A percentile compares a stretch with the other conserved stretches of the same genome.
Conservation (phyloP, 441 rosid species). For the Erodium moschatum region DNA sequence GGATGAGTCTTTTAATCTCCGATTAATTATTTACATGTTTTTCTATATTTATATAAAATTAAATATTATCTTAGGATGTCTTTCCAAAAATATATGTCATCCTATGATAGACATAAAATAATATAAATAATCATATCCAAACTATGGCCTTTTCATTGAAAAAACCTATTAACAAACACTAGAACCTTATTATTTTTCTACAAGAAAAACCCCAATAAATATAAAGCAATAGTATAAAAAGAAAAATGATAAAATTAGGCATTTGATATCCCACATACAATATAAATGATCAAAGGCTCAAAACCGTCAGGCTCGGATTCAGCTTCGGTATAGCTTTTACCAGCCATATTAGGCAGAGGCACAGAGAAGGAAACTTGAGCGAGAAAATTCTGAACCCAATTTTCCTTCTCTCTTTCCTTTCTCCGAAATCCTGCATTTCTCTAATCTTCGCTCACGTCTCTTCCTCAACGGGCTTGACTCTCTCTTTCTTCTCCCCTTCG, state of each 20-base stretch:
- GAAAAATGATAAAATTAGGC: conserved; percentile 3
- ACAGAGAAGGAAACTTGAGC: neutral
- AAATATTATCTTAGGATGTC: too few species aligned
- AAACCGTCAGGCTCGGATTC: neutral
- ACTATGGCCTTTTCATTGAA: too few species aligned
- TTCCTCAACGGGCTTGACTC: too few species aligned
- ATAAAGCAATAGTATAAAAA: neutral
- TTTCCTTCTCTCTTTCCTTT: neutral
- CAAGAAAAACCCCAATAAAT: neutral
- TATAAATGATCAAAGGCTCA: neutral
- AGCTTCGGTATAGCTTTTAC: neutral
- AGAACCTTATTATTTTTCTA: too few species aligned
- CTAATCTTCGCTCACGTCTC: neutral
- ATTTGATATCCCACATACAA: neutral
- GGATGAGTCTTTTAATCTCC: too few species aligned
- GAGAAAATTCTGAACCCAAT: neutral
- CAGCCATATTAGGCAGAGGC: neutral
- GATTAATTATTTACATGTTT: too few species aligned
- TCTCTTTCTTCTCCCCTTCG: neutral
- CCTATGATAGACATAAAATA: too few species aligned
- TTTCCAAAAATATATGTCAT: too few species aligned
- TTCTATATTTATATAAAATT: too few species aligned
- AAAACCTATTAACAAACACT: too few species aligned
- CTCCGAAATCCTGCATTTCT: neutral
- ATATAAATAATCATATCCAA: too few species aligned